Base-by-base conservation (phyloP, 306 rosid genomes). In the Castanea crenata region DNA sequence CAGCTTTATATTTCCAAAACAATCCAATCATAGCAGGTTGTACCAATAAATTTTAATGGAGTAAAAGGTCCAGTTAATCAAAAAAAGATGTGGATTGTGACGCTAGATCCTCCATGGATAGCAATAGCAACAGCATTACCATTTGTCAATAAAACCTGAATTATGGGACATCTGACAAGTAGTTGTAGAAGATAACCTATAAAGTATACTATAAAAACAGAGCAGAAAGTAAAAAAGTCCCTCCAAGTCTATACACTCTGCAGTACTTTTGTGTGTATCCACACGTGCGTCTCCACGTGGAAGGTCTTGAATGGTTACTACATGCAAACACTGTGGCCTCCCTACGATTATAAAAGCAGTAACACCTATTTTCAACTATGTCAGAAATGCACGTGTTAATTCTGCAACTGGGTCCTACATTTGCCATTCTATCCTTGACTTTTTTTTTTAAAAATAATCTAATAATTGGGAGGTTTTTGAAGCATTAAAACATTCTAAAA, bases 311-410 rank as follows among this genome's bases (percentile, higher is more conserved):
- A 21, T 46, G 32, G 80, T 76, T 73, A 81, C 76, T 46, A 29
- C 74, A 51, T 27, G 74, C n/a, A 54, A 80, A 74, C 82, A 78
- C 21, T 38, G 20, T 62, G 75, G 74, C 56, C 64, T 80, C 73
- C 63, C 72, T 63, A 29, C 52, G 55, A 16, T 74, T 6, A 35
- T 59, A 57, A 35, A 35, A 34, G 10, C 34, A 61, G 63, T 59
- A 70, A 79, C 73, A 73, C 75, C 62, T 49, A 62, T 55, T 69
- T 85, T 90, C 90, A 81, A 83, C 74, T 56, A 29, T 88, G 94
- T 88, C 94, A 85, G 95, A 10, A 46, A 23, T 87, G 85, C 95
- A 89, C 91, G 91, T 88, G 91, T 74, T 70, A 19, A 19, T 55
- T 69, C 41, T 52, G 32, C 77, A 6, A 62, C 52, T 32, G 35